Conservation (phyloP, 2,329 filamentous ascomycete genomes). For the Sporothrix euskadiensis region DNA sequence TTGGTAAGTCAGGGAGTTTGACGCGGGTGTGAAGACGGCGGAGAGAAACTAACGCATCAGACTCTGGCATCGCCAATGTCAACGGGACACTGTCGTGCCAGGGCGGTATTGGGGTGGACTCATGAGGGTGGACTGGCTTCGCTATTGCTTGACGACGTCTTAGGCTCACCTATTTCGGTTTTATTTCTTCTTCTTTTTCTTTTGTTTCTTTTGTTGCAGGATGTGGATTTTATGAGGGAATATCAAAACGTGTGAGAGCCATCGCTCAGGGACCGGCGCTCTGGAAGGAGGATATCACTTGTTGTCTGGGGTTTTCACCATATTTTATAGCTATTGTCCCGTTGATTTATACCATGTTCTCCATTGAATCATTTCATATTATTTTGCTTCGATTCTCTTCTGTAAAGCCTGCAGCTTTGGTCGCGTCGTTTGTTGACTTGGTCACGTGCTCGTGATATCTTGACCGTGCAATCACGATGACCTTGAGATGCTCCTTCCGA, state of each 20-base stretch:
- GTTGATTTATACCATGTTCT: neutral
- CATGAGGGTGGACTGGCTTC: neutral
- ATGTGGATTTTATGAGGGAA: neutral
- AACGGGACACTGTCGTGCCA: conserved; percentile 26
- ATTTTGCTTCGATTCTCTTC: neutral
- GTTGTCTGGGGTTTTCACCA: neutral
- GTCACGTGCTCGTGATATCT: neutral
- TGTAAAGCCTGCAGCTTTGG: neutral
- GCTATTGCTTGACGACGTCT: too few species aligned
- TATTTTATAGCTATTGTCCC: neutral
- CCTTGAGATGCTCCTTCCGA: conserved; percentile 14
- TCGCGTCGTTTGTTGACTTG: neutral
- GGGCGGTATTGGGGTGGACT: conserved; percentile 20
- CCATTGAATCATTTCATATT: neutral
- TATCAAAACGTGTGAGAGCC: neutral
- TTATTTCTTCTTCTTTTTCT: neutral
- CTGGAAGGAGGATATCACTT: neutral
- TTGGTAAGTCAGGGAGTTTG: neutral
- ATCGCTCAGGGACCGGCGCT: neutral
- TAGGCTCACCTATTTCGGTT: neutral
- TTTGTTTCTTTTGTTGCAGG: neutral
- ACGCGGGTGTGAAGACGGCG: neutral
- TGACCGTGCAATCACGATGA: neutral
- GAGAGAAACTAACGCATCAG: neutral
- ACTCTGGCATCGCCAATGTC: conserved; percentile 25